Evolutionary conservation across 331 rosid species (phyloP).

Genomic region (Telfairia occidentalis): DNA sequence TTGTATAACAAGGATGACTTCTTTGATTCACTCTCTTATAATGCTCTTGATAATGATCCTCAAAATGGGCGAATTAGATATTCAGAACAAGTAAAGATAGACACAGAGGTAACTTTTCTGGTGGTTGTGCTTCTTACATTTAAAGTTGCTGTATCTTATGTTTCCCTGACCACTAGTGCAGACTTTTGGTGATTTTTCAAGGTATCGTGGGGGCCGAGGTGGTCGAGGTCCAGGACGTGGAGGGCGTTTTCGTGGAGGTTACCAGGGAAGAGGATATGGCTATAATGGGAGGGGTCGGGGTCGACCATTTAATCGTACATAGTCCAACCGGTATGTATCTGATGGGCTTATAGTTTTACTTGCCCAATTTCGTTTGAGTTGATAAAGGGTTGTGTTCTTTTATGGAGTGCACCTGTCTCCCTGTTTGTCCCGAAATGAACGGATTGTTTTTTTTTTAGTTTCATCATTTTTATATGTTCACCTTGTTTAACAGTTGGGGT

Average conservation of each 20-base stretch:
- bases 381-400: background rate
- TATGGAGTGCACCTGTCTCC: background rate
- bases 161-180: conserved; percentile 18
- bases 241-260: conserved; percentile 38
- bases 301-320: background rate
- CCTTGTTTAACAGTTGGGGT: background rate
- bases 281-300: conserved; percentile 39
- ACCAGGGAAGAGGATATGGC: conserved; percentile 60
- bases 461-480: background rate
- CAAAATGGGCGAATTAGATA: conserved; percentile 49
- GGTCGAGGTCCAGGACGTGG: conserved; percentile 33
- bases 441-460: background rate
- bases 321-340: background rate
- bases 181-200: conserved; percentile 53
- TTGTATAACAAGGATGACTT: conserved; percentile 68
- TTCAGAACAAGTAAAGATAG: conserved; percentile 50
- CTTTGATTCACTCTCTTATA: conserved; percentile 54
- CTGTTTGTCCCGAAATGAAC: background rate
- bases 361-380: background rate
- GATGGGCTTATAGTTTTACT: background rate
- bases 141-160: background rate
- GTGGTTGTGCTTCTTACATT: background rate
- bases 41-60: conserved; percentile 27
- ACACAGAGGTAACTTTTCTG: conserved; percentile 42
- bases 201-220: conserved; percentile 52